Evolutionary conservation across 2,329 filamentous ascomycete genomes (phyloP).

Genomic region (Aspergillus chevalieri): DNA sequence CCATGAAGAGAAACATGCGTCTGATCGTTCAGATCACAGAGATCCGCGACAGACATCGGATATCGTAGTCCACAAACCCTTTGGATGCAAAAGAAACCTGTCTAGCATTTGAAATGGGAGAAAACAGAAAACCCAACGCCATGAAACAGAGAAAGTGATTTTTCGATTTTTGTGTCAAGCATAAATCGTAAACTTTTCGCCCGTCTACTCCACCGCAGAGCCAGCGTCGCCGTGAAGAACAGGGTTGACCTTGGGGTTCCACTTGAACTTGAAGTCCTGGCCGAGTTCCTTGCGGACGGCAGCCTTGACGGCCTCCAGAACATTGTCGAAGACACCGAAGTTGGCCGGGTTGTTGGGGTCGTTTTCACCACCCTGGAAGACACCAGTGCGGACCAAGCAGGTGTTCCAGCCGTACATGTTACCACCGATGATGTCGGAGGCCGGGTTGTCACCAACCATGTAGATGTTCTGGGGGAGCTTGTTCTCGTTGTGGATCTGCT

Average conservation of each 20-base stretch:
- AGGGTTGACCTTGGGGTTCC: constrained; percentile 66
- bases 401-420: constrained; percentile 83
- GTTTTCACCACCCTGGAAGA: constrained; percentile 70
- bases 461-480: constrained; percentile 63
- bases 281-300: constrained; percentile 65
- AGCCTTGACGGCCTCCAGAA: constrained; percentile 63
- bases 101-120: neutral
- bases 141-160: constrained; percentile 5
- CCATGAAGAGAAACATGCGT: constrained; percentile 4
- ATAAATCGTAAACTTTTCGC: constrained; percentile 5
- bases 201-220: constrained; percentile 50
- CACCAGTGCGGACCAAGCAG: constrained; percentile 69
- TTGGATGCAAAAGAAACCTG: constrained; percentile 4
- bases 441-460: constrained; percentile 72
- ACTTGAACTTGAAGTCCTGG: constrained; percentile 67
- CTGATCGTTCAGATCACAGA: constrained; percentile 2
- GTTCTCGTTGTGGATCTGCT: constrained; percentile 67
- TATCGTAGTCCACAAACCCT: constrained; percentile 10
- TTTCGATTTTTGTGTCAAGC: constrained; percentile 10
- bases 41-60: constrained; percentile 5
- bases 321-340: constrained; percentile 69
- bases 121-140: constrained; percentile 7
- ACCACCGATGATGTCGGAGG: constrained; percentile 67
- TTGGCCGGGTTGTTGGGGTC: constrained; percentile 70
- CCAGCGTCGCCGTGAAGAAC: constrained; percentile 50